Evolutionary conservation across 805 yeast genomes (phyloP), one percentile per base, ranked within the genome.

Genomic region (Teunomyces lycoperdinae): DNA sequence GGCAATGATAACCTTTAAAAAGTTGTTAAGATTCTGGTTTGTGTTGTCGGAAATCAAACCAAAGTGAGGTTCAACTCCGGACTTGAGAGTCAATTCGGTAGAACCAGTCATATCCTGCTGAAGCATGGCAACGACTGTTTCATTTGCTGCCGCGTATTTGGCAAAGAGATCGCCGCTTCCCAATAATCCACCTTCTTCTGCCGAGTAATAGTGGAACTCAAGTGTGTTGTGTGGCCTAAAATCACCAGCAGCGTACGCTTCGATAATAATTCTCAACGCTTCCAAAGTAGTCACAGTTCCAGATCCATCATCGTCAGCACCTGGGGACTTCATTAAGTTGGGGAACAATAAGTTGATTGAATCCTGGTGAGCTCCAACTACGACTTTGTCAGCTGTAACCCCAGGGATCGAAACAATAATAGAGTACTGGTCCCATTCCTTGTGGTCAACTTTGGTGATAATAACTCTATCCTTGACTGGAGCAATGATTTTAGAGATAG

Each of bases 61-160:
- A 57, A 91, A 77, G 62, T 81, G 83, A 38, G 80, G 89, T 64
- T 72, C 82, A 56, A 62, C 70, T 48, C 77, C 85, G 27, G 53
- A 67, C 52, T 75, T 80, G 34, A 67, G 60, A 35, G 83, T 70
- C 36, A 75, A 78, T 30, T 74, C 71, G 2, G 84, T 78, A 60
- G 74, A 89, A 0, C 96, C 97, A 2, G 96, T 87, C 96, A 91
- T 91, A 63, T 92, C 99, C 63, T 89, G 96, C 67, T 92, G 97
- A 34, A 92, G 71, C 94, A 90, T 85, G 4, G 91, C 90, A 28
- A 83, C 78, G 17, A 92, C 89, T 6, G 76, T 70, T 28, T 71
- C 69, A n/a, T 71, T 58, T 13, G 62, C 56, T 9, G 68, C 61
- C n/a, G 57, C 52, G 60, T 87, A 87, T 24, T 68, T 64, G 8